Percentiles rank a stretch among this genome's conserved stretches.
phyloP scores from a whole-genome alignment of 805 yeast species.

The Nakazawaea molendinolei region DNA sequence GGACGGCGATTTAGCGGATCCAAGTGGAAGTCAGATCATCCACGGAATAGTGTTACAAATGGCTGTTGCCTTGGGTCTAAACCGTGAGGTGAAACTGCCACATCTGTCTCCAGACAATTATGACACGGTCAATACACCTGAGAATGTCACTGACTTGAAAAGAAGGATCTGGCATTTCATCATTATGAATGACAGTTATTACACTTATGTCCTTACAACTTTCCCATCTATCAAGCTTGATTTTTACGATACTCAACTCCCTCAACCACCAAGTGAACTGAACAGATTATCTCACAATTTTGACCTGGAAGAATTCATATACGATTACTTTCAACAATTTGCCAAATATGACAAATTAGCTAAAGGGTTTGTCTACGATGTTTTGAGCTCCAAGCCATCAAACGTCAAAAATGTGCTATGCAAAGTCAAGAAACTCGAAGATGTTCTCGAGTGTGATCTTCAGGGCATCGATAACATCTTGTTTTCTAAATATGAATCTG shows the following conservation, averaged over 20 bases:
- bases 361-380: constrained; percentile 5
- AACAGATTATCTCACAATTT: constrained; percentile 12
- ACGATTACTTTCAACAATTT: constrained; percentile 16
- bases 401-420: neutral
- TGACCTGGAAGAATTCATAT: constrained; percentile 17
- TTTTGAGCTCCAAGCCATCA: neutral
- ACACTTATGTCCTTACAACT: constrained; percentile 18
- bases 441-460: neutral
- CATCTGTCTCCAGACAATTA: too few relatives aligned
- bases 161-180: constrained; percentile 23
- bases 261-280: constrained; percentile 12
- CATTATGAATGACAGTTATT: constrained; percentile 19
- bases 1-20: constrained; percentile 43
- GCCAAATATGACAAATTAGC: constrained; percentile 15
- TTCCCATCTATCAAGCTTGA: constrained; percentile 15
- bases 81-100: constrained; percentile 19
- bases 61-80: constrained; percentile 38
- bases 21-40: constrained; percentile 31
- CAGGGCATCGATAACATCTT: constrained; percentile 1
- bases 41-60: constrained; percentile 31
- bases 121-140: neutral
- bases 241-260: constrained; percentile 15
- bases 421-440: neutral
- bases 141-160: constrained; percentile 17
- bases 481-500: neutral